Base-by-base conservation (phyloP, 2,329 filamentous ascomycete genomes). In the Diaporthe sp. region DNA sequence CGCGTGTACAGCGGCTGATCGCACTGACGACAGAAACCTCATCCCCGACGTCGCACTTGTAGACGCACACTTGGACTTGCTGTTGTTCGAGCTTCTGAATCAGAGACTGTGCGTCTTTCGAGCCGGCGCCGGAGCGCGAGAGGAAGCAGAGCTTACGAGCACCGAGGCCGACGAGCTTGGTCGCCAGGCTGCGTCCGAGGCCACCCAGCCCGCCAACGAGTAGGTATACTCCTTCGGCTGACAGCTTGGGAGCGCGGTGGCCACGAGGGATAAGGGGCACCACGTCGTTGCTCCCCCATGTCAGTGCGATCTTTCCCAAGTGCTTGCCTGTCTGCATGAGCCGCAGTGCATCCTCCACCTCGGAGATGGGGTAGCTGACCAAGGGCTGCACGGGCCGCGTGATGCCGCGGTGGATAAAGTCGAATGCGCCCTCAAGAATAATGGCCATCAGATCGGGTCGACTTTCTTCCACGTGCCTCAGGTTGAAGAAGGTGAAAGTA, bases 261-360 rank as follows among this genome's bases (percentile, higher is more conserved):
- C 28, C 47, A 12, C 44, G 63, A 6, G 37, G 28, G 28, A 37
- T n/a, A 22, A 57, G 15, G 8, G 34, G n/a, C 2, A 34, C 67
- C 67, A 25, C n/a, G n/a, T 34, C 51, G 7, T 55, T 8, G 8
- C n/a, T 6, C 3, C 17, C n/a, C n/a, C 25, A 86, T 68, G 28
- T 86, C 80, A 37, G 87, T 81, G 34, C 67, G 6, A 57, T 25
- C 71, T 88, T 88, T 0, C 75, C 75, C 20, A 72, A 20, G 55
- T 77, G 74, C 31, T 72, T 74, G 12, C 76, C 76, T 25, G 51
- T 73, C 74, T 77, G 75, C 75, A 88, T 84, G 34, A 82, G 79
- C 3, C 84, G 81, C 75, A 88, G 85, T 0, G 85, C 84, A 0
- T 82, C 78, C 10, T 81, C 80, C 1, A 86, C 79, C 3, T 81